A percentile compares a stretch with the other conserved stretches of the same genome.
These are phyloP conservation scores for Kuraishia capsulata DNA, from an alignment of 805 yeast genomes.

Conservation along the genomic window DNA sequence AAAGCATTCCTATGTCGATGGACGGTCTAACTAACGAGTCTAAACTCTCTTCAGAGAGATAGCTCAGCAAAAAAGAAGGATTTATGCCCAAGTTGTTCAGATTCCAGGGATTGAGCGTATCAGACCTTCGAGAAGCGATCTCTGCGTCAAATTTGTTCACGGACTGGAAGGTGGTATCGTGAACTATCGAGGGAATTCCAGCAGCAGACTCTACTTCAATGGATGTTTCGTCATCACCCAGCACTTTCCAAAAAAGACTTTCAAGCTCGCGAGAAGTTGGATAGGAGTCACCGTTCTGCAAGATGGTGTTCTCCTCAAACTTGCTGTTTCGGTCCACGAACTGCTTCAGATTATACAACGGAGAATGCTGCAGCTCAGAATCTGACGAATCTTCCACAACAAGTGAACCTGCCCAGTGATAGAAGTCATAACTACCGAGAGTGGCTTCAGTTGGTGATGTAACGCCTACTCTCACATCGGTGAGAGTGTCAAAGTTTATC, in stretches of 20 bases:
- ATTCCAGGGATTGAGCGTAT: conserved; percentile 40
- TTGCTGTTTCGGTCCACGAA: conserved; percentile 49
- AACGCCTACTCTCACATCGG: conserved; percentile 32
- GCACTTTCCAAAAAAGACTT: too few relatives aligned
- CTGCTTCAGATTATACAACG: conserved; percentile 47
- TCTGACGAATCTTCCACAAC: too few relatives aligned
- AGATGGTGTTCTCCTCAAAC: conserved; percentile 19
- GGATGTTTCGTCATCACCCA: too few relatives aligned
- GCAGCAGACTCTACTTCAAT: conserved; percentile 28
- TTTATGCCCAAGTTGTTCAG: conserved; percentile 42
- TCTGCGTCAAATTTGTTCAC: conserved; percentile 5
- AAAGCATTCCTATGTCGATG: conserved; percentile 43
- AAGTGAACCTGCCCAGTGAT: conserved; percentile 31
- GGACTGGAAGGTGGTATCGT: conserved; percentile 28
- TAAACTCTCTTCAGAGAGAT: conserved; percentile 31
- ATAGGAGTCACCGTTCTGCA: too few relatives aligned
- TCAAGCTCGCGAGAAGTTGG: too few relatives aligned
- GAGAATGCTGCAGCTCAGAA: too few relatives aligned
- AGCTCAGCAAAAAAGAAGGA: conserved; percentile 39
- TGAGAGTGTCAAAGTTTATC: conserved; percentile 37
- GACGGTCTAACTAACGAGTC: conserved; percentile 32
- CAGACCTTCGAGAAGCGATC: too few relatives aligned
- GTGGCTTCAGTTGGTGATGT: conserved; percentile 23
- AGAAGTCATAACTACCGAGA: conserved; percentile 30
- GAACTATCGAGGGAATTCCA: conserved; percentile 23